Evolutionary conservation across 257 asterid genomes (phyloP), one percentile per base, ranked within the genome.

Genomic region (Fraxinus anomala): DNA sequence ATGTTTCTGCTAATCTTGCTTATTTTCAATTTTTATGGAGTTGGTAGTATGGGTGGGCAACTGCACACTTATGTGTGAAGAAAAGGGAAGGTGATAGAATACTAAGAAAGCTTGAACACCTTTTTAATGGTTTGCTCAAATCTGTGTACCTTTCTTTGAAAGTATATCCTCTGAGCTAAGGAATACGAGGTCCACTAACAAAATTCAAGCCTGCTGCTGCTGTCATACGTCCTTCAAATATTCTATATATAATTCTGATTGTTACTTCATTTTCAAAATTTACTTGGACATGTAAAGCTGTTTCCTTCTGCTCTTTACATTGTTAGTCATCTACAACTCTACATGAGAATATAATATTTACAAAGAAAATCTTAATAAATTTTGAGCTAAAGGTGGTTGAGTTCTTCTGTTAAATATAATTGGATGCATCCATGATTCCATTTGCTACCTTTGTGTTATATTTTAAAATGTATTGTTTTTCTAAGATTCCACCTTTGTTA

Each of bases 21-120:
- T 69, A 70, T 70, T n/a, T 77, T 77, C 39, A 47, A 47, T 39
- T 76, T 73, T 36, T 73, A 73, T 49, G 75, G 70, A 44, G 11
- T 31, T 28, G 21, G 44, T 40, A 61, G 71, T 73, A 31, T 8
- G 10, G 36, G 28, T 51, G 73, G 31, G 28, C 47, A 31, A 47
- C 37, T 40, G 80, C 70, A 61, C 17, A 39, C 33, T 12, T 36
- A 16, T 28, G 67, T 30, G 42, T 67, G 59, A 61, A 40, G 39
- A 49, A 40, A 59, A 3, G 17, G 56, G 33, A 23, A 17, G 42
- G 3, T 21, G 56, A 13, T 49, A 33, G 74, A 49, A 69, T 67
- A 47, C 21, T 17, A 47, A 28, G 54, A 26, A 44, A 72, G 77
- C 70, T n/a, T 61, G 40, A 44, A 61, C 26, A 44, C 23, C 42